phyloP scores from a whole-genome alignment of 2,329 filamentous ascomycete species.

The Cladophialophora immunda region DNA sequence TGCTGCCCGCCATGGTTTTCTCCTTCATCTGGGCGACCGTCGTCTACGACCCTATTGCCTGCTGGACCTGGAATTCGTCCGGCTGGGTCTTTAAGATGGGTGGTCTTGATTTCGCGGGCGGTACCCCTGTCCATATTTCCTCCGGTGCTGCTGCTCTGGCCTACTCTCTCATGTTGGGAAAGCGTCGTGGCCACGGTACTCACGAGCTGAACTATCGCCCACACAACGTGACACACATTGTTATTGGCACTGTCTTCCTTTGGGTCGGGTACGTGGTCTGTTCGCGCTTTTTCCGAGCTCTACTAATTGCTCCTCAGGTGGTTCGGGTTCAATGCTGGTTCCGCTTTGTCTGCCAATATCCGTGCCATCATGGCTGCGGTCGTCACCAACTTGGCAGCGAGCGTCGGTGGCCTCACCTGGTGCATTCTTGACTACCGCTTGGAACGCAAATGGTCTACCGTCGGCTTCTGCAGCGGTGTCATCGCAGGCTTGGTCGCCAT shows the following conservation, averaged over 20 bases:
- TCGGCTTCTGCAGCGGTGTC: conserved; percentile 91
- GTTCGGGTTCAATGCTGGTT: conserved; percentile 95
- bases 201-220: conserved; percentile 84
- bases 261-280: conserved; percentile 75
- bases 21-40: conserved; percentile 93
- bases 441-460: conserved; percentile 90
- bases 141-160: conserved; percentile 79
- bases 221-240: conserved; percentile 91
- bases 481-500: conserved; percentile 88
- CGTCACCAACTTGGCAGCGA: conserved; percentile 85
- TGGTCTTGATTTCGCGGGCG: conserved; percentile 86
- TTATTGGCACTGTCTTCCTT: conserved; percentile 90
- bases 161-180: conserved; percentile 91
- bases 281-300: not conserved
- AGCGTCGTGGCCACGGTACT: conserved; percentile 73
- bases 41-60: conserved; percentile 91
- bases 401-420: conserved; percentile 86
- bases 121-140: conserved; percentile 79
- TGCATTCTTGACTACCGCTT: conserved; percentile 87
- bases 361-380: conserved; percentile 86
- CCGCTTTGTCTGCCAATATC: conserved; percentile 80
- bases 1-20: conserved; percentile 88
- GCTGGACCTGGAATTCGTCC: conserved; percentile 89
- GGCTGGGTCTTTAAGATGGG: conserved; percentile 85
- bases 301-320: conserved; percentile 66